Percentiles rank a stretch among this genome's conserved stretches.
These are phyloP conservation scores for Hysterium pulicare DNA, from an alignment of 2,329 filamentous ascomycete species.

Conservation along the genomic window DNA sequence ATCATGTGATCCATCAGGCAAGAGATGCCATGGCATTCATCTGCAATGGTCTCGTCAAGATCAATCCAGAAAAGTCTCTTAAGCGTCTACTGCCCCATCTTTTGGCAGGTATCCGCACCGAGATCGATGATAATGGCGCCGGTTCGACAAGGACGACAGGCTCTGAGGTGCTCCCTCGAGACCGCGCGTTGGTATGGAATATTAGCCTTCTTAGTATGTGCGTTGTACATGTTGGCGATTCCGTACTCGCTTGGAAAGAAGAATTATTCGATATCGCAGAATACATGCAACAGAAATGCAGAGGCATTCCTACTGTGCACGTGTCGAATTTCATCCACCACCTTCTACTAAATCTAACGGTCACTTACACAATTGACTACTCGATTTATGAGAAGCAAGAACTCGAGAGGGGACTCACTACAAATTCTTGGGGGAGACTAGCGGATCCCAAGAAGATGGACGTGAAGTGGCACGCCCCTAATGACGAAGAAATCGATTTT, in stretches of 20 bases:
- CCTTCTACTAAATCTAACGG: conserved; percentile 86
- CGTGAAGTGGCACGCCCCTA: conserved; percentile 88
- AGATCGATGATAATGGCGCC: conserved; percentile 95
- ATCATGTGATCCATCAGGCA: conserved; percentile 95
- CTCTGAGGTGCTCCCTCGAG: conserved; percentile 86
- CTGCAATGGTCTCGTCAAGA: conserved; percentile 92
- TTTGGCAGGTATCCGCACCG: conserved; percentile 85
- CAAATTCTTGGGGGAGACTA: conserved; percentile 80
- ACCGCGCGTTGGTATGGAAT: conserved; percentile 93
- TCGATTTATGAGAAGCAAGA: conserved; percentile 79
- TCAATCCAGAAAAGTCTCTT: conserved; percentile 88
- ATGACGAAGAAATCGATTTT: conserved; percentile 76
- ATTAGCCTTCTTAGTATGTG: conserved; percentile 97
- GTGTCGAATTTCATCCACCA: conserved; percentile 98
- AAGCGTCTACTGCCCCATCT: conserved; percentile 88
- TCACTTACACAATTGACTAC: conserved; percentile 90
- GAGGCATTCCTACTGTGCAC: conserved; percentile 89
- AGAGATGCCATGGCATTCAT: conserved; percentile 99
- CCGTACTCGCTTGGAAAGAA: conserved; percentile 82
- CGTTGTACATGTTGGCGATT: conserved; percentile 89
- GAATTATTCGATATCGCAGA: conserved; percentile 87
- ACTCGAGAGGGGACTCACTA: conserved; percentile 66
- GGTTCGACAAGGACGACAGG: conserved; percentile 93
- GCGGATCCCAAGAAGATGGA: conserved; percentile 71
- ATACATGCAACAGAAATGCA: conserved; percentile 96